Base-by-base conservation (phyloP, 2,329 filamentous ascomycete species). In the Eurotiales sp. region DNA sequence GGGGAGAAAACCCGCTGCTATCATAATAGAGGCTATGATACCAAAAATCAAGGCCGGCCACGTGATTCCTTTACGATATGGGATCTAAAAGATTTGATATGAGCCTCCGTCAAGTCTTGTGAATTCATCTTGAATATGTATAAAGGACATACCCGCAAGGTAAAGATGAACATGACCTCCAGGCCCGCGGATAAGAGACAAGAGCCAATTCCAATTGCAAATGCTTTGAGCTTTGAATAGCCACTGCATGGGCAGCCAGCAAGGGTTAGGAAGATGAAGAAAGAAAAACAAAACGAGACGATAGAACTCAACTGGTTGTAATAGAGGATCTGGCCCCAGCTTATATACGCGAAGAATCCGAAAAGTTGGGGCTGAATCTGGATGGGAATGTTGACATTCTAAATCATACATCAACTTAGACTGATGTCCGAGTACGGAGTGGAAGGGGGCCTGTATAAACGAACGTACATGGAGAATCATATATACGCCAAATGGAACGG, bases 1-100 rank as follows among this genome's bases (percentile, higher is more conserved):
- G 2, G 81, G 79, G 4, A 86, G 59, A 10, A 86, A 66, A 1
- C 83, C 83, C 2, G 69, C 62, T 2, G 75, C 76, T 6, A 86
- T 72, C 6, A 85, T 70, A 8, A 84, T 67, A 2, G 80, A 75
- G 1, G 82, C 81, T 23, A 81, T 62, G 21, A 84, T 73, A 5
- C 83, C 83, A 40, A 86, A 72, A 3, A 81, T 66, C 23, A 79
- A 66, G 49, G 81, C 72, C 0, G 82, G 80, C 62, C 75, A 79
- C 29, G 74, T 70, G 15, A 80, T 71, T 0, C 82, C 82, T 14
- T 68, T 68, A 5, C 70, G 64, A 55, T 85, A 84, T 1, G 81
- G 71, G 1, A 78, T 78, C 76, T 81, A 25, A 37, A n/a, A 19
- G 15, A 10, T 10, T 23, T 3, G 25, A n/a, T 15, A 25, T 11